phyloP scores from a whole-genome alignment of 768 basidiomycete genomes.

The Lyophyllum decastes region DNA sequence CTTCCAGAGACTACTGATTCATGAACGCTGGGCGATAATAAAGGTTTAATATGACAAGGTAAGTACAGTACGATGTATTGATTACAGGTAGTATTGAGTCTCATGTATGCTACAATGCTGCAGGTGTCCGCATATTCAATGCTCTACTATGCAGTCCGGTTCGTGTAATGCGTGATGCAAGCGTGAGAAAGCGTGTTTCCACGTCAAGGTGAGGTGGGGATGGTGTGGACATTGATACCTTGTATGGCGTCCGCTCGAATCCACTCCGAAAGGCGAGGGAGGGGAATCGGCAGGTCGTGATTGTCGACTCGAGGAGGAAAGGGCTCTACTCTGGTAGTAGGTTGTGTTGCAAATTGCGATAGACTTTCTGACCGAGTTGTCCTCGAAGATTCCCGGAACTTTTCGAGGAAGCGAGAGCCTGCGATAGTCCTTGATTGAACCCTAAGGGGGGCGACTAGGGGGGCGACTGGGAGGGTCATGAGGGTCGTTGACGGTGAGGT shows the following conservation, averaged over 20 bases:
- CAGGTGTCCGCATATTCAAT: constrained; percentile 8
- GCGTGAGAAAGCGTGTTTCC: neutral
- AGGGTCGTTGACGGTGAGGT: constrained; percentile 21
- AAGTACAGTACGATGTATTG: neutral
- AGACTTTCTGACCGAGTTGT: constrained; percentile 30
- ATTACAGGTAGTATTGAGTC: constrained; percentile 1
- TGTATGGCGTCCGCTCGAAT: constrained; percentile 43
- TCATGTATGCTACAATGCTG: constrained; percentile 8
- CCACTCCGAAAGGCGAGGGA: constrained; percentile 54
- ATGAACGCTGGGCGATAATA: neutral
- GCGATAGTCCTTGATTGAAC: constrained; percentile 24
- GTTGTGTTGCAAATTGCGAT: constrained; percentile 20
- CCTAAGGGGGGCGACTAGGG: constrained; percentile 33
- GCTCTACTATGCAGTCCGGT: constrained; percentile 1
- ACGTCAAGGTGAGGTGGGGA: constrained; percentile 17
- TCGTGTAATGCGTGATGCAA: neutral
- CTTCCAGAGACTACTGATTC: neutral
- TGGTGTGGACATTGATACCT: constrained; percentile 23
- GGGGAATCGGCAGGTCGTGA: constrained; percentile 58
- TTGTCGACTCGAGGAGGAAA: constrained; percentile 46
- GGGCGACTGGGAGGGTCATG: constrained; percentile 27
- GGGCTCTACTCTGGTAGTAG: constrained; percentile 17
- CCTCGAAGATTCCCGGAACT: constrained; percentile 35
- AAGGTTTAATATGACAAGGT: neutral
- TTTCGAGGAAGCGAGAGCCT: constrained; percentile 44